Evolutionary conservation across 768 basidiomycete species (phyloP), one percentile per base, ranked within the genome.

Genomic region (Tricholomella constricta): DNA sequence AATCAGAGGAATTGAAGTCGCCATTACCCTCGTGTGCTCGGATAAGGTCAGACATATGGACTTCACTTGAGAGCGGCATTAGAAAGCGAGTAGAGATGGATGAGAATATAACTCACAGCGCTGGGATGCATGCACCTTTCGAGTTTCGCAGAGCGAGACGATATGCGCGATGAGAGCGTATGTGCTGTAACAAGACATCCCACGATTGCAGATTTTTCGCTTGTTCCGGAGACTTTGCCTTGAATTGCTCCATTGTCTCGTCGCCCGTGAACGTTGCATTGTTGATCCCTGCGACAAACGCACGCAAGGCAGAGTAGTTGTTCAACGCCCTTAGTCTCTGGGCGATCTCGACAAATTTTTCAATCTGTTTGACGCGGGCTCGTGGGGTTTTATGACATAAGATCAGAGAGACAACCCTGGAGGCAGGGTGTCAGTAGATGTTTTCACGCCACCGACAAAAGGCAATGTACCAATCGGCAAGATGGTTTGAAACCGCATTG

Each of bases 231-330:
- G 78, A 80, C 65, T 79, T 86, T 20, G 72, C 58, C 65, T 83
- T 86, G 65, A 95, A 87, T 26, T 81, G 69, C 49, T 89, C 85
- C 75, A 91, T 83, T 0, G 91, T 88, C 60, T 83, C 82, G 59
- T 88, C 86, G 6, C 89, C 89, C 43, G 86, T 78, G 57, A 88
- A 85, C 0, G 88, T 87, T 4, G 93, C 84, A 56, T 83, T 85
- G 62, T 91, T 89, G 71, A 98, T 90, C 4, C 94, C 96, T 25
- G 93, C 91, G n/a, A 98, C 86, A 60, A 98, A 85, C 9, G 94
- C 93, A 40, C 93, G 92, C 48, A 97, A 72, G 1, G 89, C 91
- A 29, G 94, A 93, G 67, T 97, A 98, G 66, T 99, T 98, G 70
- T 96, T 94, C 41, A 91, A 67, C 11, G 79, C 77, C 27, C 96